Percentiles rank a stretch among this genome's conserved stretches.
Evolutionary conservation across 2,329 filamentous ascomycete species (phyloP).

Genomic region (Bipolaris oryzae): DNA sequence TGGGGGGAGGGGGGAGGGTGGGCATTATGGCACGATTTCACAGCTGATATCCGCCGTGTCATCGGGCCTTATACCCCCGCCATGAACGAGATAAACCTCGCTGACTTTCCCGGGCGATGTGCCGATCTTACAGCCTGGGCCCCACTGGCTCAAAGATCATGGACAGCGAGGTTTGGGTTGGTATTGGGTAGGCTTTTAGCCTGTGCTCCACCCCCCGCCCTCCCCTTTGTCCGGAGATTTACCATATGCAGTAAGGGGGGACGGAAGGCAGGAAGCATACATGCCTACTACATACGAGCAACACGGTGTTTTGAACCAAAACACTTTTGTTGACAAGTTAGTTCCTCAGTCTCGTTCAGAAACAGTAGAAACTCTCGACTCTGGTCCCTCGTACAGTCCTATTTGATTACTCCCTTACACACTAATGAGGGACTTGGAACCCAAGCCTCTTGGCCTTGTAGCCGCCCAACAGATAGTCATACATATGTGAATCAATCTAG

Average conservation of each 20-base stretch:
- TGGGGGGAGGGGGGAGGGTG: neutral
- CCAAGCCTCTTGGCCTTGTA: no score
- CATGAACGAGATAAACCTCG: neutral
- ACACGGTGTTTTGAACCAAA: neutral
- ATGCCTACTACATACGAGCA: no score
- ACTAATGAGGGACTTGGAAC: no score
- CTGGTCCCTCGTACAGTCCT: no score
- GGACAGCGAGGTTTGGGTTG: neutral
- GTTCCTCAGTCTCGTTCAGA: no score
- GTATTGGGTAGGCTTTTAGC: neutral
- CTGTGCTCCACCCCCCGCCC: neutral
- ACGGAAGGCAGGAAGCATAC: no score
- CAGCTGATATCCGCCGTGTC: neutral
- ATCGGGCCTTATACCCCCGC: neutral
- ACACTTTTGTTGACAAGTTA: neutral
- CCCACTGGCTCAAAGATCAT: neutral
- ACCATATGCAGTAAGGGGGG: no score
- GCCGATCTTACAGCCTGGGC: neutral
- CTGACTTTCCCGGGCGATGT: neutral
- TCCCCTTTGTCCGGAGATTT: neutral
- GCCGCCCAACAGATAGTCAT: no score
- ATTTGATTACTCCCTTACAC: no score
- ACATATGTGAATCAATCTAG: no score
- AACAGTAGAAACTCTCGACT: no score
- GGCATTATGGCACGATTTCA: no score